phyloP scores from a whole-genome alignment of 1,284 basidiomycete genomes.

The Ceratobasidium sp. region DNA sequence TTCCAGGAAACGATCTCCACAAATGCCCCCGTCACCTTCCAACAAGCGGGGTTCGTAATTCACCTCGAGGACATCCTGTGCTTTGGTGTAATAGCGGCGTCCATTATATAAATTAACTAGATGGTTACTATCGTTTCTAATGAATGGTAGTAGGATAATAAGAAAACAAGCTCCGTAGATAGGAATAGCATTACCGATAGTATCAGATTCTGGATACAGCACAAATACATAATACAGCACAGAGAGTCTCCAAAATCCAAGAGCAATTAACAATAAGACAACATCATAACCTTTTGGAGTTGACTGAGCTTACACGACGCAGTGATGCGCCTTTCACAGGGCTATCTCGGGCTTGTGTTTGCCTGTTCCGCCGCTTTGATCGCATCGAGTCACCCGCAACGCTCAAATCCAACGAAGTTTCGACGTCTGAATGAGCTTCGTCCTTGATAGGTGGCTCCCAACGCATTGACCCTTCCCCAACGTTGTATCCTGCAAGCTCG shows the following conservation, averaged over 20 bases:
- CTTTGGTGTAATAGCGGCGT: too few species aligned
- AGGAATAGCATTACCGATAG: not conserved
- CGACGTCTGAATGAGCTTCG: not conserved
- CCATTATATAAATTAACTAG: too few species aligned
- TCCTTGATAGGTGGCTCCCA: constrained; percentile 30
- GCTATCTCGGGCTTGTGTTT: too few species aligned
- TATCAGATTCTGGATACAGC: not conserved
- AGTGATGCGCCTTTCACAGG: too few species aligned
- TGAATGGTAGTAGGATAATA: too few species aligned
- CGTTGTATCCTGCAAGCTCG: constrained; percentile 13
- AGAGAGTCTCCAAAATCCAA: not conserved
- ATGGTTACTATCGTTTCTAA: too few species aligned
- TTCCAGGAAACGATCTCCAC: too few species aligned
- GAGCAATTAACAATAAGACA: not conserved
- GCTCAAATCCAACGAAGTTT: not conserved
- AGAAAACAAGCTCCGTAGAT: not conserved
- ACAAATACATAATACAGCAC: not conserved
- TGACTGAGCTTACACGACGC: not conserved
- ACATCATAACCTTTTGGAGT: not conserved
- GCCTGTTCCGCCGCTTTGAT: too few species aligned
- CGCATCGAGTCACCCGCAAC: too few species aligned
- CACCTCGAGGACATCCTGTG: too few species aligned
- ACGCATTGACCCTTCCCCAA: constrained; percentile 29
- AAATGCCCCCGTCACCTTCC: too few species aligned
- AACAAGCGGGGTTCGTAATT: too few species aligned